Evolutionary conservation across 352 stramenopile species (phyloP).

Genomic region (Aphanomyces stellatus): DNA sequence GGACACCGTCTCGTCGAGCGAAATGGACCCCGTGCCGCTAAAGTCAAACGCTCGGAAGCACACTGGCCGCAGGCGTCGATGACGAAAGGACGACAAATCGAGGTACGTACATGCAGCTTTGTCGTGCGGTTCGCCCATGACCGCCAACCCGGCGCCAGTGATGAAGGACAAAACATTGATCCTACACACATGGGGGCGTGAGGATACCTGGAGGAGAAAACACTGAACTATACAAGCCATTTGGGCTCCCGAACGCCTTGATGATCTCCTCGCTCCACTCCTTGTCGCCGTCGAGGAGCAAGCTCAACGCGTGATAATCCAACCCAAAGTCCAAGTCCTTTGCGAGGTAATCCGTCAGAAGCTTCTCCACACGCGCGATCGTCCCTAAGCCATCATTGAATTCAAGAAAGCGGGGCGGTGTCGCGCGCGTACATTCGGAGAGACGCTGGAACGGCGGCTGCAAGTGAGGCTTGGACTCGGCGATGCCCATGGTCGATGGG

Average conservation of each 20-base stretch:
- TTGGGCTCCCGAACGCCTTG: conserved; percentile 44
- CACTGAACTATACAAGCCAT: conserved; percentile 42
- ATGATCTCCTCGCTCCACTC: conserved; percentile 46
- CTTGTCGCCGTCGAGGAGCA: conserved; percentile 42
- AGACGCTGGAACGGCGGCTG: conserved; percentile 45
- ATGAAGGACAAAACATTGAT: conserved; percentile 66
- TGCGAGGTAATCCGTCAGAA: conserved; percentile 61
- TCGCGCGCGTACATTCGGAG: conserved; percentile 27
- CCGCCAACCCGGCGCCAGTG: conserved; percentile 40
- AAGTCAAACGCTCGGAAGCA: conserved; percentile 73
- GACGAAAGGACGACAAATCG: too few species aligned
- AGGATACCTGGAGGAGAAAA: background rate
- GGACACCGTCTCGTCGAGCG: conserved; percentile 65
- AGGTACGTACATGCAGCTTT: conserved; percentile 38
- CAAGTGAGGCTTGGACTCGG: conserved; percentile 32
- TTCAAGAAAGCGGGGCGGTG: background rate
- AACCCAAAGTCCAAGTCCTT: conserved; percentile 68
- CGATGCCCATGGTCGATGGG: conserved; percentile 37
- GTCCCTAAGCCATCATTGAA: conserved; percentile 30
- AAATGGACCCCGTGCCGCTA: conserved; percentile 56
- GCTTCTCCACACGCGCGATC: conserved; percentile 33
- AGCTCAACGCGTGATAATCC: conserved; percentile 36
- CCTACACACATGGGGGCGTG: conserved; percentile 17
- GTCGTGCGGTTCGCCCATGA: conserved; percentile 34
- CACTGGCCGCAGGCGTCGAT: conserved; percentile 25